Evolutionary conservation across 163 green algal species (phyloP).

Genomic region (Scenedesmus sp.): DNA sequence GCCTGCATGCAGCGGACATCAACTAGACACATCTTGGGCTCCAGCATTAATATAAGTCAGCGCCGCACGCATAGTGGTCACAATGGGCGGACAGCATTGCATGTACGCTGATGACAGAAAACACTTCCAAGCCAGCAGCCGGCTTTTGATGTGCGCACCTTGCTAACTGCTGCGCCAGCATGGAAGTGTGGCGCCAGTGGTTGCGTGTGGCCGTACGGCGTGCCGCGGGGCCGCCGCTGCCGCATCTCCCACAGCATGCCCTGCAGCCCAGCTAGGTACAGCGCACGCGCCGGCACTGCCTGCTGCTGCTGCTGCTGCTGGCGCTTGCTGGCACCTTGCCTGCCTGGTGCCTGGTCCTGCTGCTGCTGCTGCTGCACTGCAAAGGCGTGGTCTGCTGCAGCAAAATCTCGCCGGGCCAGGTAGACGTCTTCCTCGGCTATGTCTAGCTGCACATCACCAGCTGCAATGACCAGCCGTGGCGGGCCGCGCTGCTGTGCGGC

Average conservation of each 20-base stretch:
- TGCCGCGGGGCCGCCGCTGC: slow-evolving; percentile 43
- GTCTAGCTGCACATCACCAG: slow-evolving; percentile 1
- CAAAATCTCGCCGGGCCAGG: slow-evolving; percentile 21
- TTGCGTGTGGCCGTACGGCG: slow-evolving; percentile 70
- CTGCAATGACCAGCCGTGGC: background rate
- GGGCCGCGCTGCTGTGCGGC: background rate
- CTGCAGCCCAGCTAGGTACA: slow-evolving; percentile 33
- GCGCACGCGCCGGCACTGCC: background rate
- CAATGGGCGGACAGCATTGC: background rate
- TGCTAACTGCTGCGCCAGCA: slow-evolving; percentile 38
- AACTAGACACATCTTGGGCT: too few relatives aligned
- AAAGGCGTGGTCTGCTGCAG: slow-evolving; percentile 16
- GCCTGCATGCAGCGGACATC: slow-evolving; percentile 18
- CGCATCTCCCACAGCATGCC: slow-evolving; percentile 64
- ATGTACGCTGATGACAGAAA: background rate
- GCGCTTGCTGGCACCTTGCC: background rate
- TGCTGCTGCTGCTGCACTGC: background rate
- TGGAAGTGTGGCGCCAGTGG: slow-evolving; percentile 56
- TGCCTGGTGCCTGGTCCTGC: background rate
- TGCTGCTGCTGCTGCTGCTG: background rate
- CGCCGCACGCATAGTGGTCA: too few relatives aligned
- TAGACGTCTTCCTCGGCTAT: slow-evolving; percentile 51
- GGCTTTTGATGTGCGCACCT: slow-evolving; percentile 29
- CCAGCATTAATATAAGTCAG: too few relatives aligned
- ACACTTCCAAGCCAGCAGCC: background rate